Evolutionary conservation across 2,329 filamentous ascomycete genomes (phyloP).

Genomic region (Colletotrichum costaricense): DNA sequence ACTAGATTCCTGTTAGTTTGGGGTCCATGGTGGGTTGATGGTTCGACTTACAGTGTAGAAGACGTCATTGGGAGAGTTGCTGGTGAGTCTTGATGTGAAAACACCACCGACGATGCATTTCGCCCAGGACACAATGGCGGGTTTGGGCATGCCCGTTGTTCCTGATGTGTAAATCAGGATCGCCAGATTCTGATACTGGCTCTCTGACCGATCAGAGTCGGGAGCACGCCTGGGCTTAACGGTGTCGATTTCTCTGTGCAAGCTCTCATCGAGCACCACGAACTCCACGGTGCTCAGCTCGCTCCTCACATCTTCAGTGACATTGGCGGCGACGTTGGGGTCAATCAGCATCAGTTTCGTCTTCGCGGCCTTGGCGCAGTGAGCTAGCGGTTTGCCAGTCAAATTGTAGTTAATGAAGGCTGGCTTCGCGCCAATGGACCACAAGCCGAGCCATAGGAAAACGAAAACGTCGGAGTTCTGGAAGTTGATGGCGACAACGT

Average conservation of each 20-base stretch:
- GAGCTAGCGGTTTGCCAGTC: constrained; percentile 74
- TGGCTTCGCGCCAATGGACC: constrained; percentile 84
- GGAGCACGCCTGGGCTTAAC: constrained; percentile 66
- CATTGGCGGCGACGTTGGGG: constrained; percentile 62
- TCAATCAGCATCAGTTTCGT: constrained; percentile 78
- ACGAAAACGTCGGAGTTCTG: constrained; percentile 85
- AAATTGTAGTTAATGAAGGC: constrained; percentile 93
- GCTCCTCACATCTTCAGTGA: constrained; percentile 67
- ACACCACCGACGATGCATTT: constrained; percentile 68
- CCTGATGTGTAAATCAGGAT: constrained; percentile 88
- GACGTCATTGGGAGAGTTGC: constrained; percentile 71
- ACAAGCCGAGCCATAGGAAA: constrained; percentile 81
- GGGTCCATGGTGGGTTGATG: not conserved
- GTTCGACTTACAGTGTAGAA: constrained; percentile 75
- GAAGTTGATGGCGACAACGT: constrained; percentile 84
- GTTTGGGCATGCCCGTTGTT: constrained; percentile 86
- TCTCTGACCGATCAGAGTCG: constrained; percentile 65
- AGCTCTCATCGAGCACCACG: constrained; percentile 68
- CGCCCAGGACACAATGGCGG: constrained; percentile 79
- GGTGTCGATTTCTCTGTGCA: constrained; percentile 65
- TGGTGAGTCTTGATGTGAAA: constrained; percentile 67
- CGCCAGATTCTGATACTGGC: constrained; percentile 67
- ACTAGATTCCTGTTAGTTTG: constrained; percentile 55
- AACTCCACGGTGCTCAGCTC: constrained; percentile 65
- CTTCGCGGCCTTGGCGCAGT: constrained; percentile 78